phyloP scores from a whole-genome alignment of 2,329 filamentous ascomycete species.

The Dactylellina parvicollis region DNA sequence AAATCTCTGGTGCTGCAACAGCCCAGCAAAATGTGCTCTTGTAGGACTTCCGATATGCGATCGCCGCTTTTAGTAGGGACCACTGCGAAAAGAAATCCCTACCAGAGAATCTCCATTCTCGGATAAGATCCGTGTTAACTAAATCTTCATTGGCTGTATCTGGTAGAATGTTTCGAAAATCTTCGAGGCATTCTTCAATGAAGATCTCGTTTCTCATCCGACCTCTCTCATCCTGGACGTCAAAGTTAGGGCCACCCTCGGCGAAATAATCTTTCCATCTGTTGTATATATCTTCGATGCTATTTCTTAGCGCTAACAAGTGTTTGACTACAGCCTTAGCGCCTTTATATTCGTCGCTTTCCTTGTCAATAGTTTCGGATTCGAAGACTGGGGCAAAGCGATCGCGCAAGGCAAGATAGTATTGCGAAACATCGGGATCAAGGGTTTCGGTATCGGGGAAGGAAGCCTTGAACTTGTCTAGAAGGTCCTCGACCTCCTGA shows the following conservation, averaged over 20 bases:
- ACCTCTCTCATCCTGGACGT: background rate
- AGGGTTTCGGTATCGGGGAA: background rate
- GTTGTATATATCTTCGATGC: background rate
- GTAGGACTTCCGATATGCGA: background rate
- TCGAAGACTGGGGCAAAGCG: background rate
- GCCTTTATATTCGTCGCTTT: background rate
- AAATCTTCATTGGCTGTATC: background rate
- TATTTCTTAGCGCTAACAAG: background rate
- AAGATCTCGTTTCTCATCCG: background rate
- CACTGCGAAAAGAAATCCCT: background rate
- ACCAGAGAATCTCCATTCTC: background rate
- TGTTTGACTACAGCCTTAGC: background rate
- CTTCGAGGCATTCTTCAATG: conserved; percentile 1
- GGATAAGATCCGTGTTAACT: background rate
- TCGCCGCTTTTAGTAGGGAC: conserved; percentile 1
- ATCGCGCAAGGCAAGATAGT: background rate
- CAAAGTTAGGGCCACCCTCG: background rate
- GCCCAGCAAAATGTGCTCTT: background rate
- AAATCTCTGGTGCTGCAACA: background rate
- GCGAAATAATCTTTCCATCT: conserved; percentile 8
- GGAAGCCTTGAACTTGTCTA: background rate
- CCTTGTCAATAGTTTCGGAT: background rate
- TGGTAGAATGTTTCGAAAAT: conserved; percentile 11
- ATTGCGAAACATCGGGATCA: background rate
- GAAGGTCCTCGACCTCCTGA: background rate